phyloP scores from a whole-genome alignment of 2,329 filamentous ascomycete species.

The Zelopaecilomyces penicillatus region DNA sequence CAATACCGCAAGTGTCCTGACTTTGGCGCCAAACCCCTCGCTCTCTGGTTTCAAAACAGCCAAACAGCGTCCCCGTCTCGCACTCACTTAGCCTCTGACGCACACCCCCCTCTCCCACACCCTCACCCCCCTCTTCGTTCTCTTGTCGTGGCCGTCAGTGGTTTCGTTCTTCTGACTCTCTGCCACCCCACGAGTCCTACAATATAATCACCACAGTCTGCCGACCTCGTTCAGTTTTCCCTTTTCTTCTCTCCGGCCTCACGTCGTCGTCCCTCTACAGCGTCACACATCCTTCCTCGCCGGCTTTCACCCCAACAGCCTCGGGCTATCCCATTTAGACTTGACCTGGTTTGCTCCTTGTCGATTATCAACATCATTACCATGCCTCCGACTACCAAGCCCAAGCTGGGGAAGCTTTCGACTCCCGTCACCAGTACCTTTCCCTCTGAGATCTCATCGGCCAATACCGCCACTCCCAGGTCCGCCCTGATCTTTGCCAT shows the following conservation, averaged over 20 bases:
- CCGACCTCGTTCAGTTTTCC: conserved; percentile 6
- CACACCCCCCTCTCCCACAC: conserved; percentile 2
- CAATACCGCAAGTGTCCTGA: conserved; percentile 2
- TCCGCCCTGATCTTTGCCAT: conserved; percentile 34
- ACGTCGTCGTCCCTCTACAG: conserved; percentile 8
- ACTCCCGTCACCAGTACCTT: conserved; percentile 57
- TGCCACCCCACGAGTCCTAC: conserved; percentile 2
- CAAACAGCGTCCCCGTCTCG: conserved; percentile 7
- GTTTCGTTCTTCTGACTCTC: no score
- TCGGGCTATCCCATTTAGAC: no score
- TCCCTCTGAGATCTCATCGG: conserved; percentile 51
- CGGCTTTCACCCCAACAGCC: no score
- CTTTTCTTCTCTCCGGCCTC: conserved; percentile 8
- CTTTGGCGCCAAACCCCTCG: conserved; percentile 16
- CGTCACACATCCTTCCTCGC: neutral
- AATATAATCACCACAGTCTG: conserved; percentile 10
- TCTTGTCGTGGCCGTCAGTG: conserved; percentile 6
- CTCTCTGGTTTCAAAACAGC: conserved; percentile 4
- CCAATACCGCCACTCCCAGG: conserved; percentile 61
- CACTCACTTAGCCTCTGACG: conserved; percentile 6
- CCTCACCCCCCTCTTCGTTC: conserved; percentile 7
- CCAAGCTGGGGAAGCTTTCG: conserved; percentile 53
- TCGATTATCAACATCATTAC: conserved; percentile 16
- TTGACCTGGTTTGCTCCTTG: no score
- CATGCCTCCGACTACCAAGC: conserved; percentile 43